A percentile compares a stretch with the other conserved stretches of the same genome.
phyloP scores from a whole-genome alignment of 2,329 filamentous ascomycete species.

The Microdochium paspali region DNA sequence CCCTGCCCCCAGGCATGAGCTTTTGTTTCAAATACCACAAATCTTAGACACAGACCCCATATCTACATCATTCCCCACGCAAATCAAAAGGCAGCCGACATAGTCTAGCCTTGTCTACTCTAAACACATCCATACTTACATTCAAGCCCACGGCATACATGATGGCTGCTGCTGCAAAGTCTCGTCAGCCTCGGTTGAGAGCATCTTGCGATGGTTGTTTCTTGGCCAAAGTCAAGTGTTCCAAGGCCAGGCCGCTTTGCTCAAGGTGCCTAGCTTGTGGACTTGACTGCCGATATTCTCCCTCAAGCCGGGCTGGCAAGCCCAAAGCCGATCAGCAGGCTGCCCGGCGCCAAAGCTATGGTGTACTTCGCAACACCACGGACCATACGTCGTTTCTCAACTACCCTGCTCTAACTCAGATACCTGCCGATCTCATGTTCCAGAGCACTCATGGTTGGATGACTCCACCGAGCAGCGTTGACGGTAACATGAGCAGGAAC shows the following conservation, averaged over 20 bases:
- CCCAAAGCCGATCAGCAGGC: slow-evolving; percentile 25
- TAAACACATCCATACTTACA: background rate
- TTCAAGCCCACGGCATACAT: background rate
- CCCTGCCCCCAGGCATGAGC: background rate
- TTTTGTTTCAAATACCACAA: background rate
- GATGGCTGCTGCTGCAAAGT: slow-evolving; percentile 18
- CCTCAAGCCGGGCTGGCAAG: slow-evolving; percentile 40
- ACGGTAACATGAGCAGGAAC: slow-evolving; percentile 21
- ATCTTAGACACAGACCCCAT: background rate
- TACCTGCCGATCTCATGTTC: slow-evolving; percentile 20
- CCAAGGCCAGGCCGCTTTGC: slow-evolving; percentile 42
- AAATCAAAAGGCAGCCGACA: background rate
- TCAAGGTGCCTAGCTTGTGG: slow-evolving; percentile 40
- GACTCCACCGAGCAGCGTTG: slow-evolving; percentile 24
- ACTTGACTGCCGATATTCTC: slow-evolving; percentile 40
- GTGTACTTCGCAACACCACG: background rate
- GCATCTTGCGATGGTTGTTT: slow-evolving; percentile 46
- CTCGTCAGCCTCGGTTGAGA: slow-evolving; percentile 30
- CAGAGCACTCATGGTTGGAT: slow-evolving; percentile 27
- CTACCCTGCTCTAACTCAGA: slow-evolving; percentile 14
- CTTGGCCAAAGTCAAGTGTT: slow-evolving; percentile 47
- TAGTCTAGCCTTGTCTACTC: background rate
- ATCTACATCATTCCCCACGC: no score
- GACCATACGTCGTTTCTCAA: slow-evolving; percentile 14
- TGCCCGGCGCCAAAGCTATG: background rate